Evolutionary conservation across 2,329 filamentous ascomycete genomes (phyloP), one percentile per base, ranked within the genome.

Genomic region (Aspergillus glaucus): DNA sequence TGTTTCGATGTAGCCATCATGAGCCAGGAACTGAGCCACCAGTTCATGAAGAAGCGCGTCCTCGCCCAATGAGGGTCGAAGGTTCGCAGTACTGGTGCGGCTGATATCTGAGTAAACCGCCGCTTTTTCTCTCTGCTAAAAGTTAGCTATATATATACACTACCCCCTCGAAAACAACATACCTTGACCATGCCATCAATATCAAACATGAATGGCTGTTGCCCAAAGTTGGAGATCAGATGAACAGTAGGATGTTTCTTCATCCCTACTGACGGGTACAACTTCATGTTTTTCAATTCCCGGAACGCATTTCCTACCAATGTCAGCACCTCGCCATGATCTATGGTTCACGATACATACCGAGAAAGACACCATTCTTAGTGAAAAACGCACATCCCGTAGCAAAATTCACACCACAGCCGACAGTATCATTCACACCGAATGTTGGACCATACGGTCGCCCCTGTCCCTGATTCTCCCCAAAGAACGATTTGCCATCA

Each of bases 1-100:
- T 0, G 92, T 95, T 57, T 96, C 92, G 6, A 96, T 86, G 58
- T 96, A 97, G 50, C 93, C 93, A 61, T 97, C 93, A 59, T 97
- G 92, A 34, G 91, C 87, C 12, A 98, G 75, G 57, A 95, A 97
- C 68, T 96, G 91, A 36, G 90, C 78, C 15, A 92, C 83, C 49
- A 97, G 74, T 58, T 87, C 81, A 64, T 96, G 90, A 34, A 95
- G 82, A 43, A 97, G 77, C 22, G 86, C 78, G 1, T 82, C 85
- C 67, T 96, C 92, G 52, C 79, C 81, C 53, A 87, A 73, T 2
- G 77, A 76, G 2, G 82, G 80, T 30, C 82, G 79, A 6, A 93
- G 71, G 19, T 67, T 74, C 24, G 79, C 75, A n/a, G 85, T 79
- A 44, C 74, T 76, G 10, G 79, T 73, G 30, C 67, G 60, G 55